Evolutionary conservation across 2,329 filamentous ascomycete species (phyloP).

Genomic region (Calonectria fujianensis): DNA sequence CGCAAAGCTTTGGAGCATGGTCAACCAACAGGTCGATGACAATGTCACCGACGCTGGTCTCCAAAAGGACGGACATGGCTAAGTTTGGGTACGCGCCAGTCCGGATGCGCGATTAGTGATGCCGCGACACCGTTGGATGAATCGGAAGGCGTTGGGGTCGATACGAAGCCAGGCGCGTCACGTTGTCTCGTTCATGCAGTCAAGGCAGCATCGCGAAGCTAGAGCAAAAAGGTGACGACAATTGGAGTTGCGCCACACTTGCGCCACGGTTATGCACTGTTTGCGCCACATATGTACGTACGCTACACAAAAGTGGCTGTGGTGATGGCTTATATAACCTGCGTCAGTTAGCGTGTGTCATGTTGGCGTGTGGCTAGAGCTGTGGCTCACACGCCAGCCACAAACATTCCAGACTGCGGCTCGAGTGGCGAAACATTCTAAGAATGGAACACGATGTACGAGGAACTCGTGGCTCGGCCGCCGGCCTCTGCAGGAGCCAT

Average conservation of each 20-base stretch:
- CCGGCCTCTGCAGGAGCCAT: neutral
- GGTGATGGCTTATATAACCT: no score
- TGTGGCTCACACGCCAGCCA: neutral
- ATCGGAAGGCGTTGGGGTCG: conserved; percentile 9
- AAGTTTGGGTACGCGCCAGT: no score
- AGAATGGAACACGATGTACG: neutral
- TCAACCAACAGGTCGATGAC: conserved; percentile 95
- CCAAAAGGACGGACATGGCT: conserved; percentile 91
- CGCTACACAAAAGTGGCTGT: neutral
- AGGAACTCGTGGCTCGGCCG: neutral
- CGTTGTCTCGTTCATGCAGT: conserved; percentile 28
- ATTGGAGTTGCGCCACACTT: conserved; percentile 28
- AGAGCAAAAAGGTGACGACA: conserved; percentile 33
- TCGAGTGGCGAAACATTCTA: neutral
- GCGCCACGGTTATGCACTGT: neutral
- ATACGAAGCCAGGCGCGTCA: conserved; percentile 21
- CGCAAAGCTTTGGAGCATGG: conserved; percentile 91
- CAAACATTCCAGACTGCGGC: neutral
- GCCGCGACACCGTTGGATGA: conserved; percentile 13
- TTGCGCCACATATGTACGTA: no score
- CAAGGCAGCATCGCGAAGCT: conserved; percentile 18
- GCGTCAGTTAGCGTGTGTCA: no score
- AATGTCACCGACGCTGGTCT: conserved; percentile 94
- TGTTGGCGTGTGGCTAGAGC: conserved; percentile 13
- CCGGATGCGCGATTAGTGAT: neutral